Evolutionary conservation across 495 filamentous ascomycete genomes (phyloP), one percentile per base, ranked within the genome.

Genomic region (Pyrenula massariospora): DNA sequence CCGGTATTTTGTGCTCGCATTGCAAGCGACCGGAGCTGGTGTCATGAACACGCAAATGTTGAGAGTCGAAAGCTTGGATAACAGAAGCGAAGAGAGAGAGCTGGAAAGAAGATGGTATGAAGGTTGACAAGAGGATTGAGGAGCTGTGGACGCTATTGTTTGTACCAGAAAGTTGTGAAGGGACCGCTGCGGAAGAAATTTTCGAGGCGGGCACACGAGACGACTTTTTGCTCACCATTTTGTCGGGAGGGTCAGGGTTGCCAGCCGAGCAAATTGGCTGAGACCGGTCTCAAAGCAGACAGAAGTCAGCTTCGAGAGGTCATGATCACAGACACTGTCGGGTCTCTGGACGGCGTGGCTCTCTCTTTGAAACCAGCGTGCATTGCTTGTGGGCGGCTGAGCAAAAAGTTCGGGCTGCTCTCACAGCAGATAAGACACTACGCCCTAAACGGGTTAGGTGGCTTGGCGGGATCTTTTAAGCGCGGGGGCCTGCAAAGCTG

Each of bases 1-100:
- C 70, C 50, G 67, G 70, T 56, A 83, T 58, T 2, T 69, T 68
- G 68, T 81, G 70, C 65, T 84, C 80, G 56, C 78, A 81, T 56
- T 76, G 77, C 61, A 84, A 70, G 20, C 74, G 74, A 48, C 77
- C 78, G 24, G 79, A 83, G 54, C 63, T 73, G 19, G 77, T 80
- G 60, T 83, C 78, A 66, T 84, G 80, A 54, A 84, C 77, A 42
- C 80, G 75, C 23, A 84, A 69, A 57, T 80, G 77, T 58, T 83
- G 78, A 24, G 74, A 74, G 69, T 78, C 80, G 21, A 84, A 72
- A 2, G 77, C 78, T 57, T 81, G 79, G 54, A 83, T 78, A 25
- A 80, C 73, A 21, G 80, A 84, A 20, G 80, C 80, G 63, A 82
- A 84, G 12, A 83, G 70, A 11, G 78, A 71, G 60, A 82, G 71